Evolutionary conservation across 140 eudicot genomes (phyloP).

Genomic region (Cichorium intybus): DNA sequence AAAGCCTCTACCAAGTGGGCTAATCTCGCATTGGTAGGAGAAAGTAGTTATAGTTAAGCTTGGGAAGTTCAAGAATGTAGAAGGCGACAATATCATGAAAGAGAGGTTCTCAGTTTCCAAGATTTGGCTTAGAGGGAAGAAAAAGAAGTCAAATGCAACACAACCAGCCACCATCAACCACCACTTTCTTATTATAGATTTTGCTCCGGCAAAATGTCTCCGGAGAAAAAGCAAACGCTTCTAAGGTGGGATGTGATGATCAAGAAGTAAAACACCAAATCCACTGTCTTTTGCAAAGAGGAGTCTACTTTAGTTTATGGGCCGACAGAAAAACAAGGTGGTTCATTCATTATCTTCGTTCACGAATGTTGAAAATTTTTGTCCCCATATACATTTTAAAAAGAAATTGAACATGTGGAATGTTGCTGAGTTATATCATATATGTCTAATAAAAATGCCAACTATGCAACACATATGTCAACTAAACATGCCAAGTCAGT

Average conservation of each 20-base stretch:
- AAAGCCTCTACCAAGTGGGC: too few relatives aligned
- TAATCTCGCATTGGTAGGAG: too few relatives aligned
- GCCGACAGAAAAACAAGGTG: constrained; percentile 70
- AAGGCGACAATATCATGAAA: constrained; percentile 34
- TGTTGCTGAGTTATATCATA: too few relatives aligned
- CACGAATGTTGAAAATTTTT: constrained; percentile 31
- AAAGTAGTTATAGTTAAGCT: constrained; percentile 68
- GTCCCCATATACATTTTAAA: constrained; percentile 29
- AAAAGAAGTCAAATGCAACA: constrained; percentile 41
- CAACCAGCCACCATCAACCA: constrained; percentile 33
- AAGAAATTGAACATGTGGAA: too few relatives aligned
- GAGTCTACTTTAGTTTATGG: constrained; percentile 70
- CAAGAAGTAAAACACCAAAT: constrained; percentile 45
- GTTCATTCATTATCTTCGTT: constrained; percentile 55
- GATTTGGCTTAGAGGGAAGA: constrained; percentile 75
- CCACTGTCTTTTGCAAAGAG: constrained; percentile 51
- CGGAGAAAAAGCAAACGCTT: constrained; percentile 29
- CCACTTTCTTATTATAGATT: constrained; percentile 58
- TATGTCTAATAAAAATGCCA: too few relatives aligned
- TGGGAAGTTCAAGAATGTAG: constrained; percentile 81
- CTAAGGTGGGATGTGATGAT: constrained; percentile 30
- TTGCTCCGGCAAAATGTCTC: constrained; percentile 29
- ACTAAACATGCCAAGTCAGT: too few relatives aligned
- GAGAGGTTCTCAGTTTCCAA: constrained; percentile 80
- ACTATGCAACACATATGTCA: too few relatives aligned